These are phyloP conservation scores for Ilyonectria sp. DNA, from an alignment of 2,329 filamentous ascomycete species.

Conservation along the genomic window DNA sequence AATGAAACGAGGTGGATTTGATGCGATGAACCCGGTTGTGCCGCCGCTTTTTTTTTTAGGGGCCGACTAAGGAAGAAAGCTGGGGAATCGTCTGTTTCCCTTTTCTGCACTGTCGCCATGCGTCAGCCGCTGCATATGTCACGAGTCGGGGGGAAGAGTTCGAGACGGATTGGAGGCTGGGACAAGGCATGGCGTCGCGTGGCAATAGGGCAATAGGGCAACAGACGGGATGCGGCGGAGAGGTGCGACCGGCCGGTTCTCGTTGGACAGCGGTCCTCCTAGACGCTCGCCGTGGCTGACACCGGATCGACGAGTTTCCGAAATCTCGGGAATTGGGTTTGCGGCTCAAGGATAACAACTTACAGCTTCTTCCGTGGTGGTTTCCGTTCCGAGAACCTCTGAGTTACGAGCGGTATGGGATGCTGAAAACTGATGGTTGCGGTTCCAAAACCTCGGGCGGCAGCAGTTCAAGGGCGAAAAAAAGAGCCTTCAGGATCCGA, in stretches of 20 bases:
- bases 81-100: slow-evolving; percentile 39
- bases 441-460: slow-evolving; percentile 6
- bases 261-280: background rate
- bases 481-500: slow-evolving; percentile 41
- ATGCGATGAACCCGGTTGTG: slow-evolving; percentile 39
- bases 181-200: background rate
- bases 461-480: slow-evolving; percentile 34
- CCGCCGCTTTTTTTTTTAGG: slow-evolving; percentile 41
- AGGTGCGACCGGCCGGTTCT: background rate
- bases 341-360: slow-evolving; percentile 3
- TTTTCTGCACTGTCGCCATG: slow-evolving; percentile 27
- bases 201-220: background rate
- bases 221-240: background rate
- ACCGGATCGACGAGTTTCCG: background rate
- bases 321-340: background rate
- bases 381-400: background rate
- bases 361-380: slow-evolving; percentile 3
- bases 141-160: background rate
- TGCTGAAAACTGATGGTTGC: background rate
- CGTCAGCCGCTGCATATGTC: slow-evolving; percentile 23
- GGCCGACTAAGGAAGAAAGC: slow-evolving; percentile 36
- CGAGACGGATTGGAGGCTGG: background rate
- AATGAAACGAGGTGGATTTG: slow-evolving; percentile 48
- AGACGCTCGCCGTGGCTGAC: background rate
- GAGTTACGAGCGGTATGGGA: background rate